Base-by-base conservation (phyloP, 2,329 filamentous ascomycete genomes). In the Colletotrichum chrysophilum region DNA sequence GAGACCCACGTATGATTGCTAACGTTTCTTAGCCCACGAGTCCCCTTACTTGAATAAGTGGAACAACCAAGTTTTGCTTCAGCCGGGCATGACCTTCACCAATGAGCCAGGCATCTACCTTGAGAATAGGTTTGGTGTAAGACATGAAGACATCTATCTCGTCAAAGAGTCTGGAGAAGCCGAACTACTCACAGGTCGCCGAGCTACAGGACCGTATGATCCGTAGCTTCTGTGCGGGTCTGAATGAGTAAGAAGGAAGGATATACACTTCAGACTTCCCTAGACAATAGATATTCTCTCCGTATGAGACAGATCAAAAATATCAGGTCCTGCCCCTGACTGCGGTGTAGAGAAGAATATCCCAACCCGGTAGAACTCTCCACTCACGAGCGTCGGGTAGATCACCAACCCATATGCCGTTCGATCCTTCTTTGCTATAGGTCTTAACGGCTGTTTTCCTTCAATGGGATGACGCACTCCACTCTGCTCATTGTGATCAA, bases 21-120 rank as follows among this genome's bases (percentile, higher is more conserved):
- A 30, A 75, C 34, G 16, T 12, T 16, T 8, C 6, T 12, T 24
- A 75, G 91, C 91, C 2, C 91, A 93, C 77, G 91, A 93, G 79
- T 91, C 89, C 34, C 91, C 91, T 0, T 93, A 93, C 77, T 83
- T 93, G 36, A 92, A 93, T 80, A 91, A 92, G 79, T 92, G 90
- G 73, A 93, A 93, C 78, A 84, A 83, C 4, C 82, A 80, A 3
- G 83, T 85, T 0, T 78, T 83, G 1, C 83, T 93, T 7, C 84
- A 85, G 61, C 84, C 89, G 0, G 91, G 91, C 0, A 93, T 93
- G 91, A 87, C 88, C 0, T 93, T 93, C 76, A 93, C 92, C 0
- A 89, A 89, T 12, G 92, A 93, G 82, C 91, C 92, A 1, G 92
- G 91, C 0, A 88, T 93, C 36, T 93, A 93, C 80, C 82, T 93